These are phyloP conservation scores for Saccharomycopsis sp. DNA, from an alignment of 805 yeast species.

Conservation along the genomic window DNA sequence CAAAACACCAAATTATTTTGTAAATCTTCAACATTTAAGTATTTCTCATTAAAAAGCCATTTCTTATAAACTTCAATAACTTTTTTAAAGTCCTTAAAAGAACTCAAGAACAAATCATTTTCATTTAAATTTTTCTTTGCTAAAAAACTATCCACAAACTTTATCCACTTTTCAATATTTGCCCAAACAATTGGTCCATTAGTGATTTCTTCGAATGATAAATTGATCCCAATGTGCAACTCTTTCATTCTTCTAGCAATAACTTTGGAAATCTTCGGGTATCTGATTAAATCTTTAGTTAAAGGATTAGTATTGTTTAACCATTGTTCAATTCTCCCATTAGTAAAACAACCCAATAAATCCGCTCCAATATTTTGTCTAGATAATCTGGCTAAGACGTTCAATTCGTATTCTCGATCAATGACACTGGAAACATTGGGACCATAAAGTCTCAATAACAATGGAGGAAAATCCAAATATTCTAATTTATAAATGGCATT, in stretches of 20 bases:
- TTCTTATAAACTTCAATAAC: constrained; percentile 42
- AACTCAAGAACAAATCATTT: constrained; percentile 31
- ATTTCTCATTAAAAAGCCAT: constrained; percentile 45
- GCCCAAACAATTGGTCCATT: constrained; percentile 63
- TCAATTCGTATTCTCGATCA: constrained; percentile 75
- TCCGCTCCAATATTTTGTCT: constrained; percentile 78
- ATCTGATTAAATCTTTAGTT: constrained; percentile 61
- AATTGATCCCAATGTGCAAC: constrained; percentile 67
- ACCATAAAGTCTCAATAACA: constrained; percentile 80
- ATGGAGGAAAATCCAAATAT: constrained; percentile 40
- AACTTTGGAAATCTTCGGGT: constrained; percentile 65
- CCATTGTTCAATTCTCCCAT: constrained; percentile 93
- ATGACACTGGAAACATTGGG: constrained; percentile 77
- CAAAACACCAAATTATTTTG: constrained; percentile 60
- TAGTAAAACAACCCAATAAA: constrained; percentile 77
- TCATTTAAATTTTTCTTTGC: constrained; percentile 19
- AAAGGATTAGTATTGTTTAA: constrained; percentile 74
- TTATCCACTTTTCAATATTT: constrained; percentile 62
- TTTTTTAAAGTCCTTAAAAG: constrained; percentile 40
- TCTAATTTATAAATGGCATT: constrained; percentile 77
- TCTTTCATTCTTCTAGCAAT: constrained; percentile 97
- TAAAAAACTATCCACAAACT: constrained; percentile 30
- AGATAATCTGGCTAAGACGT: constrained; percentile 62
- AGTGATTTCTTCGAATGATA: constrained; percentile 44
- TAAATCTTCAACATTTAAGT: constrained; percentile 28